Evolutionary conservation across 441 rosid species (phyloP).

Genomic region (Melastoma candidum): DNA sequence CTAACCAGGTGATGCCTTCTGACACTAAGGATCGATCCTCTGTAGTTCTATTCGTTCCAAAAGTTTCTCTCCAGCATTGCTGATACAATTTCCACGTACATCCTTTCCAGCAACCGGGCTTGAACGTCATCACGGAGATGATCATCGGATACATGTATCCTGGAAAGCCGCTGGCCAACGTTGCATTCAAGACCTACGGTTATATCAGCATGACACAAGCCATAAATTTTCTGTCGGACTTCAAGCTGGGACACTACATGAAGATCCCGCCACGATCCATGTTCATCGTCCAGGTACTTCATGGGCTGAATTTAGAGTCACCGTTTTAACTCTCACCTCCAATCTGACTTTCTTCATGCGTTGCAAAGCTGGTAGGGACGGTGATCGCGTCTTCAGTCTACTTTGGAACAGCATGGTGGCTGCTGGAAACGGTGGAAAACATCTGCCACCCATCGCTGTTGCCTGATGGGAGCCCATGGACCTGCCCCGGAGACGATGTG

Average conservation of each 20-base stretch:
- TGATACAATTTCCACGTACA: neutral
- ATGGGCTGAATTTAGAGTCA: neutral
- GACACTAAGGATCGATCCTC: neutral
- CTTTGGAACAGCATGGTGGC: conserved; percentile 40
- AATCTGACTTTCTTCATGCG: neutral
- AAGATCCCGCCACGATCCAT: conserved; percentile 43
- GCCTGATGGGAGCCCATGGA: conserved; percentile 40
- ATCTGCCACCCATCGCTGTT: conserved; percentile 21
- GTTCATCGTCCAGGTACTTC: conserved; percentile 40
- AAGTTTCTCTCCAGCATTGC: neutral
- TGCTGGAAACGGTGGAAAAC: conserved; percentile 25
- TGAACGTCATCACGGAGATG: conserved; percentile 39
- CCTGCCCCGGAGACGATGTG: conserved; percentile 35
- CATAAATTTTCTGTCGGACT: conserved; percentile 29
- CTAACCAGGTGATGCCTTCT: conserved; percentile 26
- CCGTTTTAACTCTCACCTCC: neutral
- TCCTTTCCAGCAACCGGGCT: conserved; percentile 29
- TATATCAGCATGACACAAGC: conserved; percentile 32
- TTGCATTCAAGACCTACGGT: conserved; percentile 37
- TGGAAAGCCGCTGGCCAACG: conserved; percentile 43
- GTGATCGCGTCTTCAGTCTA: conserved; percentile 26
- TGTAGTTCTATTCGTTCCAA: neutral
- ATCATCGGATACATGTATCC: conserved; percentile 41
- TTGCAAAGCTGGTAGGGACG: conserved; percentile 23
- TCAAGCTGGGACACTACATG: conserved; percentile 45